These are phyloP conservation scores for Pterulicium gracile DNA, from an alignment of 1,284 basidiomycete species.

Conservation along the genomic window DNA sequence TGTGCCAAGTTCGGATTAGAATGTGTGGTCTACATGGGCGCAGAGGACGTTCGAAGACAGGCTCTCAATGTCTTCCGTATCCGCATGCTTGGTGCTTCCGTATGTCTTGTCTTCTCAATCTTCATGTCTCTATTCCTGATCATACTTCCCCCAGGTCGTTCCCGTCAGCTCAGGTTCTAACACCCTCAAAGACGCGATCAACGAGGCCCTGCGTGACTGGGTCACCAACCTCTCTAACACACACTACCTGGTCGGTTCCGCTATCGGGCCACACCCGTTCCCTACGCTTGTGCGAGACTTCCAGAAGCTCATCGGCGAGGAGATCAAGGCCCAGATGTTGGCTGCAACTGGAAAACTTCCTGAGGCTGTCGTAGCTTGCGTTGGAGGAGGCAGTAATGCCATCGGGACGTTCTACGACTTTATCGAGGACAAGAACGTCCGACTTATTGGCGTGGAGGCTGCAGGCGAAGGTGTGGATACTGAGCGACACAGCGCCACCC, in stretches of 20 bases:
- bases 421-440: conserved; percentile 75
- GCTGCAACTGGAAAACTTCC: conserved; percentile 78
- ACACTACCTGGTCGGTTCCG: conserved; percentile 96
- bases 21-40: conserved; percentile 97
- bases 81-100: conserved; percentile 85
- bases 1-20: conserved; percentile 96
- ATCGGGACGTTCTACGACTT: conserved; percentile 97
- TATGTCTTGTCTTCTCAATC: conserved; percentile 31
- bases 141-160: conserved; percentile 48
- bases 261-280: conserved; percentile 98
- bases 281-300: conserved; percentile 98
- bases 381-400: conserved; percentile 95
- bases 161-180: conserved; percentile 91
- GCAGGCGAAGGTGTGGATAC: conserved; percentile 89
- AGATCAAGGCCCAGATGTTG: conserved; percentile 86
- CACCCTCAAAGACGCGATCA: conserved; percentile 97
- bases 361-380: conserved; percentile 92
- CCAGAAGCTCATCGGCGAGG: conserved; percentile 90
- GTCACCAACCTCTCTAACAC: conserved; percentile 90
- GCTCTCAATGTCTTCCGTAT: conserved; percentile 97
- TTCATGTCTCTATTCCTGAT: neutral
- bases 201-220: conserved; percentile 97
- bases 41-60: conserved; percentile 95
- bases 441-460: conserved; percentile 90
- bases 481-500: conserved; percentile 83